Conservation (phyloP, 139 green algal genomes). For the Tetraselmis chui region DNA sequence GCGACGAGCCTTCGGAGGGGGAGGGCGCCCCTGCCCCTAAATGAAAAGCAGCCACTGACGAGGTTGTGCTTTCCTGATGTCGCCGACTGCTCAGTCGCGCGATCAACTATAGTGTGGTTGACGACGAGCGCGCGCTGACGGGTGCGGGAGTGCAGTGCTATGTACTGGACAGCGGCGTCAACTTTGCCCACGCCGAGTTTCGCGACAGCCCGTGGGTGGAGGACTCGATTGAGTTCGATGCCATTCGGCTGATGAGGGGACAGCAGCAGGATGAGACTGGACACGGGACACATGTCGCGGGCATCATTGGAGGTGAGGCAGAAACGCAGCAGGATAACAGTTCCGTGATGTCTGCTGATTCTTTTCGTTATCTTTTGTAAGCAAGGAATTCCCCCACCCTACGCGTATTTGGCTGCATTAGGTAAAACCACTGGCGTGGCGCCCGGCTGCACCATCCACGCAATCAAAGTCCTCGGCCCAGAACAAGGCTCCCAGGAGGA, state of each 20-base stretch:
- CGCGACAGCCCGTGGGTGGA: neutral
- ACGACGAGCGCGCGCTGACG: slow-evolving; percentile 1
- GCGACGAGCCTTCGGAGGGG: no score
- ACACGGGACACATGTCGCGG: neutral
- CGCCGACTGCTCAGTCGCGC: neutral
- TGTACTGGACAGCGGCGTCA: neutral
- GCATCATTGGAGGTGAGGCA: neutral
- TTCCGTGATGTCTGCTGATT: neutral
- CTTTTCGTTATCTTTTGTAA: neutral
- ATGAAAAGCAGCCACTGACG: no score
- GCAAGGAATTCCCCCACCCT: neutral
- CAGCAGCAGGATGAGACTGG: neutral
- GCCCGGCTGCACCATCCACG: neutral
- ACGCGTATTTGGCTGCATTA: neutral
- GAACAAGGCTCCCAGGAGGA: no score
- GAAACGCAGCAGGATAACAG: neutral
- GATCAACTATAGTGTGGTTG: neutral
- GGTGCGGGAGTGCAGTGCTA: neutral
- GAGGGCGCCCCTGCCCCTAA: no score
- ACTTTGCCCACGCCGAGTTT: neutral
- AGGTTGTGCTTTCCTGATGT: no score
- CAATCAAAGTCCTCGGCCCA: neutral
- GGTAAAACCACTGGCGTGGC: neutral
- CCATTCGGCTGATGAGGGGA: neutral
- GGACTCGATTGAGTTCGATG: neutral